Percentiles rank a stretch among this genome's conserved stretches.
Evolutionary conservation across 2,329 filamentous ascomycete species (phyloP).

Genomic region (Colletotrichum noveboracense): DNA sequence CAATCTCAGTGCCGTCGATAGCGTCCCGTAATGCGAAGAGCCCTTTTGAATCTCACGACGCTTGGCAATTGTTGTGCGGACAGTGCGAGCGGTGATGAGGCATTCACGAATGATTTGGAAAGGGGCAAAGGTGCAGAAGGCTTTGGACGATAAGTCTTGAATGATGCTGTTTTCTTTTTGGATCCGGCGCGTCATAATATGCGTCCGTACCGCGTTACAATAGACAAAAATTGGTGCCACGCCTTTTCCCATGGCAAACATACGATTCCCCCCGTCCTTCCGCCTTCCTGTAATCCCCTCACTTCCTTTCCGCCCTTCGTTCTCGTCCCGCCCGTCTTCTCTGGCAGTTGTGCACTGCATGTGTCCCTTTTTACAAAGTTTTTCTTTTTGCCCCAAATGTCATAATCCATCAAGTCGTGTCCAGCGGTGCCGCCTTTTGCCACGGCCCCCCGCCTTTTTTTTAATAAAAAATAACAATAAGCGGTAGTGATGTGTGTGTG

Average conservation of each 20-base stretch:
- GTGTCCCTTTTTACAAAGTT: not conserved
- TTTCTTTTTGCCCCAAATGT: not conserved
- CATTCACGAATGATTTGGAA: not conserved
- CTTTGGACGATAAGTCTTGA: not conserved
- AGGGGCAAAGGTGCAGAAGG: not conserved
- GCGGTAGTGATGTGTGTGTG: not conserved
- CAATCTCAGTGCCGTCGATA: not conserved
- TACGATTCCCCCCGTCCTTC: not conserved
- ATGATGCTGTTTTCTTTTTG: not conserved
- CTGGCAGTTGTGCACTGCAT: not conserved
- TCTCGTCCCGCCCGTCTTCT: not conserved
- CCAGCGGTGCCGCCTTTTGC: not conserved
- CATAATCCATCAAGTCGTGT: constrained; percentile 23
- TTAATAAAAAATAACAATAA: constrained; percentile 10
- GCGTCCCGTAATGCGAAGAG: not conserved
- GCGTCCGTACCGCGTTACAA: not conserved
- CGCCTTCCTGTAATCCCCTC: not conserved
- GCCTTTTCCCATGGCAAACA: not conserved
- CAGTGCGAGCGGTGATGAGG: not conserved
- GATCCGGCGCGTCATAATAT: not conserved
- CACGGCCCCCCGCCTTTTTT: not conserved
- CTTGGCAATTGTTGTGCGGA: not conserved
- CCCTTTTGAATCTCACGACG: not conserved
- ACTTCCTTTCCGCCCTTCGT: not conserved
- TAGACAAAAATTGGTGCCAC: not conserved